These are phyloP conservation scores for Globisporangium splendens DNA, from an alignment of 352 stramenopile genomes.

Conservation along the genomic window DNA sequence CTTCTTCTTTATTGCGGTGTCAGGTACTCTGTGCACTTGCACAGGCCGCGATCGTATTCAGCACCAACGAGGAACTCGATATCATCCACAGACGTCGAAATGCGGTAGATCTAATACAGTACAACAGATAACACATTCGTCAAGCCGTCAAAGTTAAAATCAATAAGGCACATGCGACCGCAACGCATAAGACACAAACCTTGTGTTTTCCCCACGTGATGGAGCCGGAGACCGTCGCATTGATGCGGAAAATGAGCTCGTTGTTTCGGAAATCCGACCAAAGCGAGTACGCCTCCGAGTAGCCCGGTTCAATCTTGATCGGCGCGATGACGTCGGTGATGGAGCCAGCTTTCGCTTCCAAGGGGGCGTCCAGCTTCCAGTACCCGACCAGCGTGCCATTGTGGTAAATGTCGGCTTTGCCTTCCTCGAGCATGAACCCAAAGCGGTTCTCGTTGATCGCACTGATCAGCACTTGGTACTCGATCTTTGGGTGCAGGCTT, in stretches of 20 bases:
- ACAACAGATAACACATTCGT: background rate
- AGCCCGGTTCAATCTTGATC: slow-evolving; percentile 70
- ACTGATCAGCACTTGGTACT: slow-evolving; percentile 85
- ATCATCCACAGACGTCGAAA: slow-evolving; percentile 69
- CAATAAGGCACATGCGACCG: background rate
- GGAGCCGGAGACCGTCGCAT: slow-evolving; percentile 71
- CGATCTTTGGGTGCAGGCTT: slow-evolving; percentile 71
- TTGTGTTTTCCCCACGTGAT: slow-evolving; percentile 82
- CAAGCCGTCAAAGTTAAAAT: background rate
- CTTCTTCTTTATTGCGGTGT: slow-evolving; percentile 31
- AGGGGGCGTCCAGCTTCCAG: slow-evolving; percentile 67
- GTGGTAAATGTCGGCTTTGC: slow-evolving; percentile 79
- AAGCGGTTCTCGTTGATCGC: slow-evolving; percentile 89
- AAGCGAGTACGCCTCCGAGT: slow-evolving; percentile 55
- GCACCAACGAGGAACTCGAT: slow-evolving; percentile 86
- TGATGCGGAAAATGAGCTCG: slow-evolving; percentile 77
- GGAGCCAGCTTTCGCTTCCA: slow-evolving; percentile 58
- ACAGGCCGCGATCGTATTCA: slow-evolving; percentile 80
- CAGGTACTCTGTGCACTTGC: slow-evolving; percentile 79
- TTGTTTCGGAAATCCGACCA: slow-evolving; percentile 74
- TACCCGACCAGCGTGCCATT: slow-evolving; percentile 61
- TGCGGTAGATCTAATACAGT: slow-evolving; percentile 60
- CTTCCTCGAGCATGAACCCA: slow-evolving; percentile 75
- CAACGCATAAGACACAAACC: slow-evolving; percentile 25
- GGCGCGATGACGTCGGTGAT: slow-evolving; percentile 78